Base-by-base conservation (phyloP, 1,284 basidiomycete species). In the Pascua guehoae region DNA sequence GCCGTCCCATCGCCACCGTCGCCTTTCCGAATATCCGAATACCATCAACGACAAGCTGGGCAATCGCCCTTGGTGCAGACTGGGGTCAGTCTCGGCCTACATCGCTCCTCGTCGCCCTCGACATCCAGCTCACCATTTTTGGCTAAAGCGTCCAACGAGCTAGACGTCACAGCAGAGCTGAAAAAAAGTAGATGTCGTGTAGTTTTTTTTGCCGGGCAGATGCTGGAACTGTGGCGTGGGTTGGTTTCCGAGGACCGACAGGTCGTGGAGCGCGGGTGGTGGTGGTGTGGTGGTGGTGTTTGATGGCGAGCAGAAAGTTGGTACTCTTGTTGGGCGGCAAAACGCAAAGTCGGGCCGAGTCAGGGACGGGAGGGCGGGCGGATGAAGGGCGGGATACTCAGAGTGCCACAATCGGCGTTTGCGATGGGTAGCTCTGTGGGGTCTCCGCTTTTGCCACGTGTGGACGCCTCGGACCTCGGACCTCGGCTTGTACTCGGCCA, bases 1-100 rank as follows among this genome's bases (percentile, higher is more conserved):
- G 96, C 67, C 84, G 82, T 47, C 91, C 91, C 7, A 95, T 95
- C 71, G 93, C 94, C 43, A 84, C 80, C 59, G 97, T 86, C 41
- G 96, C 96, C 78, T 88, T 93, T 54, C 95, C 94, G 53, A 98
- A 80, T 24, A 71, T 68, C 52, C 64, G 61, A 39, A 69, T 53
- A 37, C 67, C 63, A n/a, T 64, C 66, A 12, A 71, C 57, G 16
- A 74, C 62, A 47, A 74, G 57, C 57, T 71, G 65, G 32, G 66
- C 64, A 16, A 72, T 65, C 8, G 69, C 67, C 58, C 64, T 57
- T 15, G 72, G 70, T 44, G 68, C 64, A 11, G 72, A 73, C 72
- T 68, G 54, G 17, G 10, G 57, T 62, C 15, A 60, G 58, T 37
- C 5, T 0, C 11, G 4, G 15, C 14, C 7, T 5, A 37, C 43